These are phyloP conservation scores for Rhizopogon rudus DNA, from an alignment of 768 basidiomycete genomes.

Conservation along the genomic window DNA sequence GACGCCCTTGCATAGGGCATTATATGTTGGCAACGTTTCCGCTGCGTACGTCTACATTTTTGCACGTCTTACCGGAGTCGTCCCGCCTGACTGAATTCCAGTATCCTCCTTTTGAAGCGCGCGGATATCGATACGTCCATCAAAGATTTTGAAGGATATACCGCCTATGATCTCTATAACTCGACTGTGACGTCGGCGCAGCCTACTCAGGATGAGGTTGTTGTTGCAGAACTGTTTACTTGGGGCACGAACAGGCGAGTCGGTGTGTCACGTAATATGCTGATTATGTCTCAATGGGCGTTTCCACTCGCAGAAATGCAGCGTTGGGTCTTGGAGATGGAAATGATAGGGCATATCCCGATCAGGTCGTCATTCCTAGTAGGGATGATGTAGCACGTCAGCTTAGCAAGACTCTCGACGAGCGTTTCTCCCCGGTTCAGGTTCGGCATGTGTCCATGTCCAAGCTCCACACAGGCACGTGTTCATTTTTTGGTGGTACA, in stretches of 20 bases:
- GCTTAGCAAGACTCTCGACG: conserved; percentile 25
- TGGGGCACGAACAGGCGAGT: conserved; percentile 81
- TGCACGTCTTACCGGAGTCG: background rate
- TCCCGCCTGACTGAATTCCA: conserved; percentile 26
- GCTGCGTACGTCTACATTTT: conserved; percentile 47
- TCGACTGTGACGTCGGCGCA: conserved; percentile 76
- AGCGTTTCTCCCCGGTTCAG: conserved; percentile 57
- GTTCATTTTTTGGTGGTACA: conserved; percentile 2
- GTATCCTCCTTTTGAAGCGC: conserved; percentile 70
- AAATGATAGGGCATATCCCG: conserved; percentile 74
- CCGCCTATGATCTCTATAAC: conserved; percentile 91
- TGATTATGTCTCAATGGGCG: background rate
- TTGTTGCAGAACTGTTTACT: conserved; percentile 61
- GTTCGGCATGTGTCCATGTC: conserved; percentile 76
- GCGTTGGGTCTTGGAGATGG: conserved; percentile 81
- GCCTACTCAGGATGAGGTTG: conserved; percentile 35
- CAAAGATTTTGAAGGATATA: conserved; percentile 87
- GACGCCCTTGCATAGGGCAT: conserved; percentile 85
- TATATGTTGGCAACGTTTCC: conserved; percentile 75
- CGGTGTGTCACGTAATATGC: background rate
- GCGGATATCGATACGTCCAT: conserved; percentile 64
- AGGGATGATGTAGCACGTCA: conserved; percentile 11
- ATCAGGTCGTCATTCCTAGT: conserved; percentile 53
- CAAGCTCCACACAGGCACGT: conserved; percentile 76
- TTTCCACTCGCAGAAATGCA: conserved; percentile 57